Base-by-base conservation (phyloP, 1,139 yeast species). In the Ogataea hybrid region DNA sequence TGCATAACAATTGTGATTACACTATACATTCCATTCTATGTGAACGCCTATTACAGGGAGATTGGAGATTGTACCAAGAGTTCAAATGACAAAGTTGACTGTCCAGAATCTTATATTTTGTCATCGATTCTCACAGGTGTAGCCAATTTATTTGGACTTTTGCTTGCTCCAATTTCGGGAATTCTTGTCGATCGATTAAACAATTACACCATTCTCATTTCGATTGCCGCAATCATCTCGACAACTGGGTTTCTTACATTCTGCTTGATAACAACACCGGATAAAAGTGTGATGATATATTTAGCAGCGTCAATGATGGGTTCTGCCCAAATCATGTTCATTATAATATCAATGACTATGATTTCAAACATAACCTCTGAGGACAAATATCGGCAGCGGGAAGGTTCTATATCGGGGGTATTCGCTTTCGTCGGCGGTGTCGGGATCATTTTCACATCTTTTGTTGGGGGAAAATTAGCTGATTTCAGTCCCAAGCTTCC, bases 61-160 rank as follows among this genome's bases (percentile, higher is more conserved):
- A 62, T 64, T 3, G 84, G 83, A 0, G 56, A 63, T 37, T 81
- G 87, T 55, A 62, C 67, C 5, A 46, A 50, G 3, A 47, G 53
- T 1, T 59, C 55, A 7, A 44, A 41, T 44, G 68, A 67, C 34
- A 68, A 68, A 42, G 58, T 63, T 16, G 69, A 71, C 25, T 83
- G 90, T 52, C 72, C 75, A 44, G 83, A 79, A 37, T 88, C 85
- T 0, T 81, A 79, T 50, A 67, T 79, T 3, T 72, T 76, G 47
- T 75, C 88, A 6, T 87, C 88, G 1, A 79, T 83, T 34, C 62
- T 83, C 21, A 76, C 85, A 0, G 92, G 92, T 3, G 75, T 82
- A 12, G 72, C 80, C 1, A 84, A 82, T 50, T 69, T 81, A 0
- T 69, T 74, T 15, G 75, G 84, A 0, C 63, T 84, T 25, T 25